A percentile compares a stretch with the other conserved stretches of the same genome.
Conservation (phyloP, 1,284 basidiomycete genomes). For the Exobasidium rhododendri region DNA sequence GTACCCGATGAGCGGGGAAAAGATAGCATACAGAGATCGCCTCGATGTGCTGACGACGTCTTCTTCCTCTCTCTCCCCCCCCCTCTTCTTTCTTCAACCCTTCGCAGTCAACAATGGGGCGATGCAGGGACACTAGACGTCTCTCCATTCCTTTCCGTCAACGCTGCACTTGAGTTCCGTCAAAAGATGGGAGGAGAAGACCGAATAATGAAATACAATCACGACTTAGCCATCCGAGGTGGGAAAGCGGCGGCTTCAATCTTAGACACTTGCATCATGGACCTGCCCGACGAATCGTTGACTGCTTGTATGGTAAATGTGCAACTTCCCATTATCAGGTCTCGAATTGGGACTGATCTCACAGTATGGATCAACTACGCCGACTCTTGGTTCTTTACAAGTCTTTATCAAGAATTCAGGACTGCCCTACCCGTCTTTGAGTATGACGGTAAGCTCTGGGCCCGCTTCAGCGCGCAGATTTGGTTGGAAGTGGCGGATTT, state of each 20-base stretch:
- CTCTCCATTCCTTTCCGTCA: slow-evolving; percentile 26
- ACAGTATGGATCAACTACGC: not conserved
- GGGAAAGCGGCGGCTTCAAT: slow-evolving; percentile 66
- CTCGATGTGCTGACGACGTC: slow-evolving; percentile 21
- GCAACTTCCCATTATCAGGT: slow-evolving; percentile 19
- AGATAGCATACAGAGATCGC: no score
- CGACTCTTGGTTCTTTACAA: slow-evolving; percentile 15
- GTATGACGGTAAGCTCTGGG: slow-evolving; percentile 35
- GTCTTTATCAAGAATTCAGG: slow-evolving; percentile 18
- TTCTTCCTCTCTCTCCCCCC: slow-evolving; percentile 15
- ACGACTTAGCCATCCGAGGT: slow-evolving; percentile 69
- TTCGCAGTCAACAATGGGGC: slow-evolving; percentile 30
- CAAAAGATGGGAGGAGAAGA: slow-evolving; percentile 77
- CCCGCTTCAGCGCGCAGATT: slow-evolving; percentile 32
- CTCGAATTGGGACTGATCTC: slow-evolving; percentile 11
- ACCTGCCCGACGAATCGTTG: slow-evolving; percentile 28
- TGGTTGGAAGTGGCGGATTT: slow-evolving; percentile 36
- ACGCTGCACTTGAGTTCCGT: slow-evolving; percentile 71
- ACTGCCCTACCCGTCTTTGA: slow-evolving; percentile 16
- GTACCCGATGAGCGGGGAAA: not conserved
- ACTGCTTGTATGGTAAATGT: slow-evolving; percentile 34
- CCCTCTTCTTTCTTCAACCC: slow-evolving; percentile 16
- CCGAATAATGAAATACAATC: slow-evolving; percentile 72
- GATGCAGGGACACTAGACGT: slow-evolving; percentile 30
- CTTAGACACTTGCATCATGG: slow-evolving; percentile 67